Percentiles rank a stretch among this genome's conserved stretches.
phyloP scores from a whole-genome alignment of 768 basidiomycete species.

The Tephrocybe sp. region DNA sequence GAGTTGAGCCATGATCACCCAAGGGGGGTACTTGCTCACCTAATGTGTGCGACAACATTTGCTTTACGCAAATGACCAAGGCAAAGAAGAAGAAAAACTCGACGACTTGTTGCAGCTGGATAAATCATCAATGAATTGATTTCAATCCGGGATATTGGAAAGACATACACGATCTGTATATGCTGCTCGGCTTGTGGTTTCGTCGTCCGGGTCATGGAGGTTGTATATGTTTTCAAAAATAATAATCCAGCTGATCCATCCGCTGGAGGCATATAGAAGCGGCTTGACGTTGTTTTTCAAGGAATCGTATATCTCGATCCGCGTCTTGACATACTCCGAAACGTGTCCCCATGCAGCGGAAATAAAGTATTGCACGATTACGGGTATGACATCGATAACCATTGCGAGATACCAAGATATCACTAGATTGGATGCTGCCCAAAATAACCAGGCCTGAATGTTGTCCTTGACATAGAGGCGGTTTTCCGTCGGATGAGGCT shows the following conservation, averaged over 20 bases:
- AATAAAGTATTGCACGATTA: slow-evolving; percentile 50
- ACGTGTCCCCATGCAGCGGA: slow-evolving; percentile 73
- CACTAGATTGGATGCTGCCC: slow-evolving; percentile 76
- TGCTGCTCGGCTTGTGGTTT: slow-evolving; percentile 46
- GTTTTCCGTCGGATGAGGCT: slow-evolving; percentile 52
- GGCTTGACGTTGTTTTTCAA: slow-evolving; percentile 73
- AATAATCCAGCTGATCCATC: slow-evolving; percentile 75
- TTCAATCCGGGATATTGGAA: background rate
- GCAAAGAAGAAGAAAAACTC: slow-evolving; percentile 78
- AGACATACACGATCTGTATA: slow-evolving; percentile 58
- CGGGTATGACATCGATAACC: slow-evolving; percentile 68
- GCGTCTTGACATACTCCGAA: slow-evolving; percentile 64
- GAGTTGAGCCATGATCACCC: background rate
- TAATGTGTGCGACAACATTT: slow-evolving; percentile 70
- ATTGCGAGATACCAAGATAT: slow-evolving; percentile 81
- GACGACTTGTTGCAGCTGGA: slow-evolving; percentile 59
- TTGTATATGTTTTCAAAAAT: slow-evolving; percentile 68
- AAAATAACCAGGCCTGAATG: slow-evolving; percentile 77
- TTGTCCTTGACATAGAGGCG: slow-evolving; percentile 65
- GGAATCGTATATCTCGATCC: slow-evolving; percentile 68
- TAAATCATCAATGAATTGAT: background rate
- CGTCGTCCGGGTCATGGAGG: slow-evolving; percentile 45
- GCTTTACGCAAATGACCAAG: slow-evolving; percentile 60
- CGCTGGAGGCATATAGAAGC: slow-evolving; percentile 67
- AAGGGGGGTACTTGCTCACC: slow-evolving; percentile 24